These are phyloP conservation scores for Eurotiales sp. DNA, from an alignment of 2,329 filamentous ascomycete species.

Conservation along the genomic window DNA sequence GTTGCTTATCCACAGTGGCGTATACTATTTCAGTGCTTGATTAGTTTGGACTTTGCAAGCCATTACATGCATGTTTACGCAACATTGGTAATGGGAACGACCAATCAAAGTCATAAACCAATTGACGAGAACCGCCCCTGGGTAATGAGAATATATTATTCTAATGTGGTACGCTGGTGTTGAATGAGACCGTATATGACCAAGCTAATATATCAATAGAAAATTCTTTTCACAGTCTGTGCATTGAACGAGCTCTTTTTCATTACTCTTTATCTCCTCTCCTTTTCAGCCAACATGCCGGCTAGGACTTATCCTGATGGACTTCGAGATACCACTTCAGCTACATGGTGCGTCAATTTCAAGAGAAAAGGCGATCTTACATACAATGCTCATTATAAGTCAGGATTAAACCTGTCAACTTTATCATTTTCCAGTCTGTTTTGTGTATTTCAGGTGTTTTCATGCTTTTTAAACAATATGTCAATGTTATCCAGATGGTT, in stretches of 20 bases:
- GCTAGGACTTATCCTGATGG: conserved; percentile 69
- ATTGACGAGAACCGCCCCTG: conserved; percentile 83
- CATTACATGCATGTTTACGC: conserved; percentile 99
- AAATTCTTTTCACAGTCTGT: conserved; percentile 86
- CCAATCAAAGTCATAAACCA: conserved; percentile 85
- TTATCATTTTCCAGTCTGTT: conserved; percentile 51
- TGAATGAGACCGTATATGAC: neutral
- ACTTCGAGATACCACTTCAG: conserved; percentile 35
- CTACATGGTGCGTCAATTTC: conserved; percentile 27
- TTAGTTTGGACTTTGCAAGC: conserved; percentile 87
- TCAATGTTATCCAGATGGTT: conserved; percentile 90
- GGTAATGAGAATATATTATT: conserved; percentile 92
- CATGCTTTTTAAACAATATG: conserved; percentile 74
- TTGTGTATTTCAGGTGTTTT: conserved; percentile 62
- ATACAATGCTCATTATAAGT: neutral
- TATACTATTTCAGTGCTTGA: conserved; percentile 88
- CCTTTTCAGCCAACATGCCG: conserved; percentile 85
- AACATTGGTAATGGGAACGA: conserved; percentile 80
- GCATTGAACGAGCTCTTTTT: conserved; percentile 92
- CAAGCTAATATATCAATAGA: conserved; percentile 48
- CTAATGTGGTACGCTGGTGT: conserved; percentile 70
- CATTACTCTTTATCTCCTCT: conserved; percentile 94
- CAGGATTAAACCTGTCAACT: neutral
- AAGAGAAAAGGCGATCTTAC: neutral
- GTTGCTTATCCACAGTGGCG: conserved; percentile 92